Evolutionary conservation across 2,329 filamentous ascomycete species (phyloP).

Genomic region (Xylaria multiplex): DNA sequence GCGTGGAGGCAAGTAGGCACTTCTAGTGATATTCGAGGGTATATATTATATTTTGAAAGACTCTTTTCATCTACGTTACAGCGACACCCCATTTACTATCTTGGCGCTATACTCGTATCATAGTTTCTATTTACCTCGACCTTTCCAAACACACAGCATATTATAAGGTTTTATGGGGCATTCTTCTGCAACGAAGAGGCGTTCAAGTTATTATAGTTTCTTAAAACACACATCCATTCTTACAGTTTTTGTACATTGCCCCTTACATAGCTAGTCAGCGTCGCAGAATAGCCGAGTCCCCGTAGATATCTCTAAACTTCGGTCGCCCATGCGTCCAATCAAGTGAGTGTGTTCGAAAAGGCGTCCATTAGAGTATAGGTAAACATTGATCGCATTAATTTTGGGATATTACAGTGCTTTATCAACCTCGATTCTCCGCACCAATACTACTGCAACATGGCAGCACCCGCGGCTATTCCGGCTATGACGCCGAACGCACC

Average conservation of each 20-base stretch:
- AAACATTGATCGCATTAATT: not conserved
- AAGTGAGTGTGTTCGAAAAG: not conserved
- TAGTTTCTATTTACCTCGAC: constrained; percentile 1
- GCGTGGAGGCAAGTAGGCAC: not conserved
- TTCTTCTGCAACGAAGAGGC: constrained; percentile 18
- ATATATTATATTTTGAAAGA: constrained; percentile 7
- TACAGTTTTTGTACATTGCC: not conserved
- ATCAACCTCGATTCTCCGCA: not conserved
- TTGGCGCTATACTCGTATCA: not conserved
- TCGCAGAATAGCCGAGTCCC: not conserved
- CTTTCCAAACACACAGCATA: not conserved
- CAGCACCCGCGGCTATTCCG: constrained; percentile 39
- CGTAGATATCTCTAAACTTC: not conserved
- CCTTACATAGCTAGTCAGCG: not conserved
- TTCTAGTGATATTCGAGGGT: not conserved
- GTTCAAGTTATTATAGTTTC: not conserved
- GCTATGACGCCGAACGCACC: constrained; percentile 38
- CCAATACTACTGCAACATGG: constrained; percentile 34
- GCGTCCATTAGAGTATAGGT: not conserved
- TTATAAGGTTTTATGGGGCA: constrained; percentile 1
- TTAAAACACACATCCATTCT: not conserved
- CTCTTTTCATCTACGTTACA: not conserved
- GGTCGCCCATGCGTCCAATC: not conserved
- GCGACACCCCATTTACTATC: not conserved
- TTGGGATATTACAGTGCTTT: not conserved